Evolutionary conservation across 1,284 basidiomycete species (phyloP).

Genomic region (Leccinum pseudoinsigne): DNA sequence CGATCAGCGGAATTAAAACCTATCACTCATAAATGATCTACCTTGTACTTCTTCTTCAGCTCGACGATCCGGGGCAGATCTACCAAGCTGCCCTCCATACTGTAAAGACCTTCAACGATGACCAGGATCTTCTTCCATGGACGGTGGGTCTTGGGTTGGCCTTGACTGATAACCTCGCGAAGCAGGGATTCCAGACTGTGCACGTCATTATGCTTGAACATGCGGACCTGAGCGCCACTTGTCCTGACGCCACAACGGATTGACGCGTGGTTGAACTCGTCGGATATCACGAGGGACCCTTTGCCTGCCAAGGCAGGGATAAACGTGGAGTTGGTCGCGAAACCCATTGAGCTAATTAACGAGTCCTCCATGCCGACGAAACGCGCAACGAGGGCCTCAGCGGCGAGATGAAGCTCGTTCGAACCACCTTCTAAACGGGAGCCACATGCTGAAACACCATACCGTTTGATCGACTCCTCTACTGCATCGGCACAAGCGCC

Average conservation of each 20-base stretch:
- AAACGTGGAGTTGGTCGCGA: conserved; percentile 96
- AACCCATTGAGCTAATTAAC: conserved; percentile 92
- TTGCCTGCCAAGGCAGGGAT: conserved; percentile 92
- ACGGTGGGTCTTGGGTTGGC: conserved; percentile 94
- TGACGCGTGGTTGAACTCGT: conserved; percentile 96
- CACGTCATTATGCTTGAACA: conserved; percentile 99
- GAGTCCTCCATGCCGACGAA: conserved; percentile 92
- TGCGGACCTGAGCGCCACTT: conserved; percentile 87
- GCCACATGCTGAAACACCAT: conserved; percentile 81
- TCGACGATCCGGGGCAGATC: conserved; percentile 85
- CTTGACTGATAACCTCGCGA: conserved; percentile 93
- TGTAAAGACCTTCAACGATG: conserved; percentile 95
- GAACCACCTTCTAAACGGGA: conserved; percentile 80
- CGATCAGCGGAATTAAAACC: conserved; percentile 11
- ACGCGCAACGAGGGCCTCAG: conserved; percentile 86
- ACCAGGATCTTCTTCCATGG: conserved; percentile 99
- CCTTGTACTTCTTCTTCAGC: conserved; percentile 96
- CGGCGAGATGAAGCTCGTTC: conserved; percentile 79
- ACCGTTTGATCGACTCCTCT: conserved; percentile 76
- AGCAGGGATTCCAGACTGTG: conserved; percentile 80
- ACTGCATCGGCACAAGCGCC: conserved; percentile 95
- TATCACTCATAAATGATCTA: conserved; percentile 34
- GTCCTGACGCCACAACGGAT: conserved; percentile 93
- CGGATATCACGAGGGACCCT: conserved; percentile 94
- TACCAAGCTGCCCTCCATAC: conserved; percentile 96